Evolutionary conservation across 106 monocot species (phyloP).

Genomic region (Phalaenopsis aphrodite): DNA sequence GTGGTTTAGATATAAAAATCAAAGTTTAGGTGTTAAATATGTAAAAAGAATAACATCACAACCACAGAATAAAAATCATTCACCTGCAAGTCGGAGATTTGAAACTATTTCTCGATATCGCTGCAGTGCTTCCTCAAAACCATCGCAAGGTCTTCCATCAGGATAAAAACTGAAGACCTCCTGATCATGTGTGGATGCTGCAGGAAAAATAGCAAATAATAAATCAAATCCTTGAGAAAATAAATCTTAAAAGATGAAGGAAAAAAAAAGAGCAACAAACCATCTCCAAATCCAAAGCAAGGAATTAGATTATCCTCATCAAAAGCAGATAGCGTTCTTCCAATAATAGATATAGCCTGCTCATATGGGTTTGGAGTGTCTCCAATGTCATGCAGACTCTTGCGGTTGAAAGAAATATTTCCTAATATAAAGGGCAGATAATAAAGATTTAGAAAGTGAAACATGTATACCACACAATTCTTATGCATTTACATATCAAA

Average conservation of each 20-base stretch:
- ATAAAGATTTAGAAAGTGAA: background rate
- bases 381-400: constrained; percentile 59
- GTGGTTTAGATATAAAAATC: too few species aligned
- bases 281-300: constrained; percentile 92
- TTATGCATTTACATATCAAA: too few species aligned
- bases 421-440: constrained; percentile 27
- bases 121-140: constrained; percentile 57
- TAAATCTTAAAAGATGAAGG: background rate
- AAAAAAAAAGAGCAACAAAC: constrained; percentile 20
- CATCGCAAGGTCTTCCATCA: constrained; percentile 60
- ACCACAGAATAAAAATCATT: background rate
- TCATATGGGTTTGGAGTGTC: constrained; percentile 69
- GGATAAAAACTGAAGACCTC: constrained; percentile 80
- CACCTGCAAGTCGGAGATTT: constrained; percentile 62
- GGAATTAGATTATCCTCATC: constrained; percentile 96
- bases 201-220: constrained; percentile 10
- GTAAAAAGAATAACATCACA: background rate
- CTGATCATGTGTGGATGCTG: constrained; percentile 82
- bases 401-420: constrained; percentile 68
- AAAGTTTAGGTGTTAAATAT: too few species aligned
- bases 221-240: background rate
- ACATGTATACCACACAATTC: too few species aligned
- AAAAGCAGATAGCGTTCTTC: constrained; percentile 75
- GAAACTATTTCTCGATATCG: constrained; percentile 73
- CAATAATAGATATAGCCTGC: constrained; percentile 89